Evolutionary conservation across 2,329 filamentous ascomycete species (phyloP).

Genomic region (Aspergillus sp.): DNA sequence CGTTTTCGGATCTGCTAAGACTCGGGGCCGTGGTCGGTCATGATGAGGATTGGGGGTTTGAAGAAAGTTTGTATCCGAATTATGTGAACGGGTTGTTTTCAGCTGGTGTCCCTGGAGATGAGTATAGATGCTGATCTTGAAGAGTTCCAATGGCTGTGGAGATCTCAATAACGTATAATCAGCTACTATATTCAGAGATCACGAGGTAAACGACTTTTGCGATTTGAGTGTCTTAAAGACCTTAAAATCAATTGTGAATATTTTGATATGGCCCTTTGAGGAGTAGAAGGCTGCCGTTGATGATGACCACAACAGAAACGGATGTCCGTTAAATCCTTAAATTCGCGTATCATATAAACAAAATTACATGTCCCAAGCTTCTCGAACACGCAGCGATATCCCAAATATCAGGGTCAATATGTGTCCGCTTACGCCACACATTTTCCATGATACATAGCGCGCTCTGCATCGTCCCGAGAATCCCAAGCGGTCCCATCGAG

Average conservation of each 20-base stretch:
- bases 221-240: too few relatives aligned
- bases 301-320: too few relatives aligned
- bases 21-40: background rate
- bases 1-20: background rate
- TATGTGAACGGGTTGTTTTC: background rate
- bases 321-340: too few relatives aligned
- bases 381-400: conserved; percentile 1
- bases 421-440: conserved; percentile 27
- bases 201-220: too few relatives aligned
- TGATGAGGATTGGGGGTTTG: background rate
- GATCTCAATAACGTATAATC: too few relatives aligned
- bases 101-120: background rate
- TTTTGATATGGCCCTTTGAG: too few relatives aligned
- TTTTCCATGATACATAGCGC: conserved; percentile 39
- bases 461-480: conserved; percentile 28
- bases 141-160: too few relatives aligned
- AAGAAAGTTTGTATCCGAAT: background rate
- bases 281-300: too few relatives aligned
- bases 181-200: too few relatives aligned
- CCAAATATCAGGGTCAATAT: background rate
- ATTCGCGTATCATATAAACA: background rate
- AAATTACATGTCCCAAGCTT: background rate
- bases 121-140: background rate
- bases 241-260: too few relatives aligned
- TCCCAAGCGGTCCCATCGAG: conserved; percentile 17